phyloP scores from a whole-genome alignment of 768 basidiomycete species.

The Chlorophyllum brunneum region DNA sequence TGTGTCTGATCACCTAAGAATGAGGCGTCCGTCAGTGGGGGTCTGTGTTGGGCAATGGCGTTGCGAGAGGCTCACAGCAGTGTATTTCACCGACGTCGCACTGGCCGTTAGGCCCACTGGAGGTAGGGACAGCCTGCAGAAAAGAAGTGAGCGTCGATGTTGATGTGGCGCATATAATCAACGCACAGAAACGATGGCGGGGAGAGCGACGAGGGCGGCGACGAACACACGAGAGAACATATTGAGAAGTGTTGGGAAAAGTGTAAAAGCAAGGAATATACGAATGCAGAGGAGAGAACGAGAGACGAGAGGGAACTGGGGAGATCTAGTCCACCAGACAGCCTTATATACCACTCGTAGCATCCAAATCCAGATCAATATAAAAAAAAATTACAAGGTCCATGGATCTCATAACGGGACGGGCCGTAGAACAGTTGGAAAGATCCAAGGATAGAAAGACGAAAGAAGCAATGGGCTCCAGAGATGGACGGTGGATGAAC shows the following conservation, averaged over 20 bases:
- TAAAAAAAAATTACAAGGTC: neutral
- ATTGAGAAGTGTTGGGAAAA: neutral
- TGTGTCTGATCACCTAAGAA: too few species aligned
- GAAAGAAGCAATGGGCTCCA: neutral
- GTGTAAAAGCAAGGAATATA: neutral
- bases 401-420: neutral
- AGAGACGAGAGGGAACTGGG: neutral
- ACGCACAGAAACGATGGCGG: constrained; percentile 5
- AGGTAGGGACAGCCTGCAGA: constrained; percentile 1
- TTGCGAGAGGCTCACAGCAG: constrained; percentile 4
- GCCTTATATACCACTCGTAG: constrained; percentile 8
- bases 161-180: too few species aligned
- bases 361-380: neutral
- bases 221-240: constrained; percentile 17
- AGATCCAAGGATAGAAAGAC: neutral
- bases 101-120: neutral
- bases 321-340: neutral
- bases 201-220: constrained; percentile 9
- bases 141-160: neutral
- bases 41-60: neutral
- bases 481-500: neutral
- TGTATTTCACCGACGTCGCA: constrained; percentile 8
- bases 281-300: neutral
- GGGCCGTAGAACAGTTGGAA: neutral
- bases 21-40: too few species aligned